Base-by-base conservation (phyloP, 805 yeast species). In the Candida parachauliodes region DNA sequence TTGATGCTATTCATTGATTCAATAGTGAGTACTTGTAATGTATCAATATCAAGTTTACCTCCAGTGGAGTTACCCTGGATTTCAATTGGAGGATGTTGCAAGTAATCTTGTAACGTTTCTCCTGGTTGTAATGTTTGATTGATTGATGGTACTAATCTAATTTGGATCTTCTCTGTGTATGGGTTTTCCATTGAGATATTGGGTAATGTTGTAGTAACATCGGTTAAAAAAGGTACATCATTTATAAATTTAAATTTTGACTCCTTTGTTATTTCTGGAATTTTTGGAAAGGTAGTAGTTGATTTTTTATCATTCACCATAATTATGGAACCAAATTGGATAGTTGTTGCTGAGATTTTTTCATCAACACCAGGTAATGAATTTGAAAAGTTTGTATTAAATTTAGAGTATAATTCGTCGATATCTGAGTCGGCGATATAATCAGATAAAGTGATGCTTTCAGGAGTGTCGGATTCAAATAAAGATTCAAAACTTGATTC, bases 81-180 rank as follows among this genome's bases (percentile, higher is more conserved):
- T 47, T 78, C 83, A 5, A 79, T 54, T 1, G 81, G 78, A 2
- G 83, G 81, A 32, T 62, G 65, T 28, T 59, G 49, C 34, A 57
- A 49, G 37, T 57, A 35, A 11, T 36, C 31, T 5, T 33, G 40
- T 11, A 39, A 23, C 10, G 34, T 29, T 10, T 41, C 36, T 8
- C 24, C 23, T 16, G 8, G 3, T 14, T 7, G 10, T 12, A n/a
- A 10, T 3, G 12, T 5, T 14, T 15, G 44, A 44, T 25, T 50
- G 39, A 42, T 49, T 42, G 48, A 60, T 57, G 26, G 77, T 68
- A 5, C 70, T 59, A 45, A 36, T 53, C 54, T 10, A 51, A 54
- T 25, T 58, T 64, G 12, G 40, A 39, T 8, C 18, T 32, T 40
- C 10, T 25, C 28, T 17, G 25, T 29, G 26, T 17, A 39, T 24